Base-by-base conservation (phyloP, 2,329 filamentous ascomycete genomes). In the Venturia nashicola region DNA sequence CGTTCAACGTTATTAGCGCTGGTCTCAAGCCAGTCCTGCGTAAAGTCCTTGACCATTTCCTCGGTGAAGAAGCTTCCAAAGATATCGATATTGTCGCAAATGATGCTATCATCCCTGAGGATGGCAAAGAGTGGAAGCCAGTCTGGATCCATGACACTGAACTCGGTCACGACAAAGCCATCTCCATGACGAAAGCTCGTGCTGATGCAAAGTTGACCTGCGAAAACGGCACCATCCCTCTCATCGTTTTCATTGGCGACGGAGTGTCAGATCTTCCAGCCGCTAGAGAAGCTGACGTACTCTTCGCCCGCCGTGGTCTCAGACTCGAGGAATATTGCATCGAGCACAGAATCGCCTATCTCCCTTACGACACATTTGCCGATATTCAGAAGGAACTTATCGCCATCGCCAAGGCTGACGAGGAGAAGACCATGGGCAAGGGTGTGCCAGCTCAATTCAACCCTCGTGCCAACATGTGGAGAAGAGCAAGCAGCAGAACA, bases 191-290 rank as follows among this genome's bases (percentile, higher is more conserved):
- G 55, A 83, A 87, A 70, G 85, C 82, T 55, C 80, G 84, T n/a
- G 74, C 73, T 8, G 72, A 77, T 23, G 84, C 83, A 0, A 76
- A 81, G 66, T 72, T 83, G 5, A 75, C 80, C 59, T 81, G 79
- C 65, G 81, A 83, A 18, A 82, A 87, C 65, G 84, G 82, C 64
- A 83, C 83, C 2, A 80, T 87, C 59, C 86, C 86, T 0, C 76
- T 88, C 61, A 86, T 88, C 68, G 77, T 88, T 62, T 89, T 88
- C 74, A 87, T 88, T 67, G 86, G 86, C 60, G 86, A 88, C 69
- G 86, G 86, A 27, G 84, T 88, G 6, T 86, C 83, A 0, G 86
- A 88, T 69, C 78, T 88, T 1, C 80, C 86, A 0, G 86, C 85
- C 2, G 85, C 86, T 0, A 78, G 84, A 39, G 80, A 88, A 70